Evolutionary conservation across 768 basidiomycete genomes (phyloP).

Genomic region (Suillus tomentosus): DNA sequence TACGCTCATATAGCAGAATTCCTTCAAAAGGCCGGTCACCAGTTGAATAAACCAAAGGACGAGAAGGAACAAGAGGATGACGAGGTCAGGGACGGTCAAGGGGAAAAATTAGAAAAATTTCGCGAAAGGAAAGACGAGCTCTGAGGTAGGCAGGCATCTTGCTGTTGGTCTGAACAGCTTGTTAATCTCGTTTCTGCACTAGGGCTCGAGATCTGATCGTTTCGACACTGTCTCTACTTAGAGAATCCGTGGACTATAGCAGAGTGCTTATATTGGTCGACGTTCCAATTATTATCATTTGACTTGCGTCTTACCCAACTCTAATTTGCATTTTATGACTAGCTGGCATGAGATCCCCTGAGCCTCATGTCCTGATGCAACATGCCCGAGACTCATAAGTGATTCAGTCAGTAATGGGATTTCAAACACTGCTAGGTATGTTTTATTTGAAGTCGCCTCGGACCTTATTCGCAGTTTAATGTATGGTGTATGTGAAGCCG

Average conservation of each 20-base stretch:
- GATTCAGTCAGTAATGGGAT: neutral
- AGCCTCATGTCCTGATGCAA: constrained; percentile 1
- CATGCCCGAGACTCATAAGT: constrained; percentile 1
- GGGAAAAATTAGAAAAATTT: constrained; percentile 35
- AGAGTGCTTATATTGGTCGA: neutral
- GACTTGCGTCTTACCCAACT: neutral
- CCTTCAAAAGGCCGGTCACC: constrained; percentile 53
- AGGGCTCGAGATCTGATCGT: constrained; percentile 13
- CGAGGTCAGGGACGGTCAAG: constrained; percentile 29
- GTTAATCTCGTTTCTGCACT: constrained; percentile 4
- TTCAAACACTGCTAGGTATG: constrained; percentile 4
- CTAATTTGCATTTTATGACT: neutral
- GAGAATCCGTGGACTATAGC: neutral
- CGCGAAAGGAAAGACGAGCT: constrained; percentile 33
- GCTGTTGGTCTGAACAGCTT: neutral
- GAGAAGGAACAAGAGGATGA: constrained; percentile 30
- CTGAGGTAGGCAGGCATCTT: constrained; percentile 27
- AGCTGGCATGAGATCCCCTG: neutral
- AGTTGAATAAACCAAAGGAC: constrained; percentile 40
- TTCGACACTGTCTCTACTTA: constrained; percentile 16
- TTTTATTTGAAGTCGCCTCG: constrained; percentile 3
- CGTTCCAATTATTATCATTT: neutral
- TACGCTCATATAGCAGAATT: constrained; percentile 49
- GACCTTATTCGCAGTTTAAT: constrained; percentile 8
- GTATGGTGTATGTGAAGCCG: constrained; percentile 7